Percentiles rank a stretch among this genome's conserved stretches.
Conservation (phyloP, 352 stramenopile genomes). For the Lagenidium sp. region DNA sequence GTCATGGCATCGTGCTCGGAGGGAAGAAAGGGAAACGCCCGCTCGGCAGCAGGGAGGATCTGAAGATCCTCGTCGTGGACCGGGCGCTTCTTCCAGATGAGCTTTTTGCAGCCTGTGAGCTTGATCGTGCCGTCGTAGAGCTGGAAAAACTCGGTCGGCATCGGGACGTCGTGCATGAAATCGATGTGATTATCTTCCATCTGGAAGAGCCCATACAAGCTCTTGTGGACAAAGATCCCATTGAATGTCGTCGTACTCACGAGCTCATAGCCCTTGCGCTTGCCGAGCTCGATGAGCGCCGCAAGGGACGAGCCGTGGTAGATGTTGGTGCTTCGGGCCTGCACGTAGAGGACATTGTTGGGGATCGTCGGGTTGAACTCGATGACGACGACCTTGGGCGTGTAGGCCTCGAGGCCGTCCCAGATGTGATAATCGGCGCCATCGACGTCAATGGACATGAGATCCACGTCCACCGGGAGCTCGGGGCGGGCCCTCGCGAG, state of each 20-base stretch:
- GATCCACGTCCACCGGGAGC: constrained; percentile 15
- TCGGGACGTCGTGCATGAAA: constrained; percentile 53
- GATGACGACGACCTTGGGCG: constrained; percentile 52
- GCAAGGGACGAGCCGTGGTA: constrained; percentile 61
- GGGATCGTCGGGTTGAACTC: constrained; percentile 84
- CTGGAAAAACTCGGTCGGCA: constrained; percentile 74
- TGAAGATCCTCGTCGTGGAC: constrained; percentile 19
- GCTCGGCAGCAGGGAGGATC: constrained; percentile 12
- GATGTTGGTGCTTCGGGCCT: constrained; percentile 30
- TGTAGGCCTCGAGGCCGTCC: constrained; percentile 27
- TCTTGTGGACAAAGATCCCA: constrained; percentile 53
- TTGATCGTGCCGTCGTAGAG: constrained; percentile 78
- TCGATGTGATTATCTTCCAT: constrained; percentile 52
- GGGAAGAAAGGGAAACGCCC: constrained; percentile 16
- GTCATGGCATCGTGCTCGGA: constrained; percentile 7
- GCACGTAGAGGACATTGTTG: constrained; percentile 68
- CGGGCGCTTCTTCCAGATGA: constrained; percentile 46
- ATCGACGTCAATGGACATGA: constrained; percentile 70
- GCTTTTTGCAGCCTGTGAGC: constrained; percentile 55
- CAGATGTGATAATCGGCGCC: constrained; percentile 73
- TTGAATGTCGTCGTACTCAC: constrained; percentile 74
- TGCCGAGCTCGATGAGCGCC: constrained; percentile 53
- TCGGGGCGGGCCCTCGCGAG: constrained; percentile 1
- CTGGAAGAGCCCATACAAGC: constrained; percentile 18
- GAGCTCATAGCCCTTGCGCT: constrained; percentile 40